A percentile compares a stretch with the other conserved stretches of the same genome.
Conservation (phyloP, 495 filamentous ascomycete species). For the Pyronema domesticum region DNA sequence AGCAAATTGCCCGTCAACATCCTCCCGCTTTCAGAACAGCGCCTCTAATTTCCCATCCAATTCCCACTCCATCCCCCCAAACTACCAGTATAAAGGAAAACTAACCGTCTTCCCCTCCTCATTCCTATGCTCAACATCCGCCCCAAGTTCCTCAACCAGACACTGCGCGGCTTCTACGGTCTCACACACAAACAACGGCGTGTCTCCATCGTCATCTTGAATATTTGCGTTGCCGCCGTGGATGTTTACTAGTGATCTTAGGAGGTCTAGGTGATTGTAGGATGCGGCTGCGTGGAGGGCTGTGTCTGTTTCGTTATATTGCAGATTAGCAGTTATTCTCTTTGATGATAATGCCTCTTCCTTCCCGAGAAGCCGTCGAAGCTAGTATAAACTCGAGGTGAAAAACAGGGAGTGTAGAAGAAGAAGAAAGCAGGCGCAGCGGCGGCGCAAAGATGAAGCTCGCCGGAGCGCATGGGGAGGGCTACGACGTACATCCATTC, state of each 20-base stretch:
- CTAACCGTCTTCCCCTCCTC: constrained; percentile 41
- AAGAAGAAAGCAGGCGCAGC: constrained; percentile 6
- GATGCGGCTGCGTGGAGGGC: constrained; percentile 81
- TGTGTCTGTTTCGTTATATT: constrained; percentile 51
- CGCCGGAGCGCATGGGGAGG: not conserved
- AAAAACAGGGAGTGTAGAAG: constrained; percentile 21
- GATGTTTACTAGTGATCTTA: constrained; percentile 57
- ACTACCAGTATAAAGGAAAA: not conserved
- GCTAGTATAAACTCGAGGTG: too few species aligned
- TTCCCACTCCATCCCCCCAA: not conserved
- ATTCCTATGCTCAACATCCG: constrained; percentile 43
- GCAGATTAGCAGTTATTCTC: constrained; percentile 7
- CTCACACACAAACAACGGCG: constrained; percentile 73
- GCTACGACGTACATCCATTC: constrained; percentile 35
- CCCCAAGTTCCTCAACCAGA: constrained; percentile 63
- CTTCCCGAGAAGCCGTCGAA: too few species aligned
- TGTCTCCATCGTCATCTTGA: constrained; percentile 76
- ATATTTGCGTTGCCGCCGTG: constrained; percentile 64
- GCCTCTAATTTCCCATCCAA: not conserved
- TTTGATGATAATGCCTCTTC: too few species aligned
- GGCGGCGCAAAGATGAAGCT: not conserved
- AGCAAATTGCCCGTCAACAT: too few species aligned
- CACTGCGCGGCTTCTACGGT: constrained; percentile 53
- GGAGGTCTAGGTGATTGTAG: constrained; percentile 68
- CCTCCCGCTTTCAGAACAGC: too few species aligned